Percentiles rank a stretch among this genome's conserved stretches.
These are phyloP conservation scores for Macrolepiota albuminosa DNA, from an alignment of 768 basidiomycete genomes.

Conservation along the genomic window DNA sequence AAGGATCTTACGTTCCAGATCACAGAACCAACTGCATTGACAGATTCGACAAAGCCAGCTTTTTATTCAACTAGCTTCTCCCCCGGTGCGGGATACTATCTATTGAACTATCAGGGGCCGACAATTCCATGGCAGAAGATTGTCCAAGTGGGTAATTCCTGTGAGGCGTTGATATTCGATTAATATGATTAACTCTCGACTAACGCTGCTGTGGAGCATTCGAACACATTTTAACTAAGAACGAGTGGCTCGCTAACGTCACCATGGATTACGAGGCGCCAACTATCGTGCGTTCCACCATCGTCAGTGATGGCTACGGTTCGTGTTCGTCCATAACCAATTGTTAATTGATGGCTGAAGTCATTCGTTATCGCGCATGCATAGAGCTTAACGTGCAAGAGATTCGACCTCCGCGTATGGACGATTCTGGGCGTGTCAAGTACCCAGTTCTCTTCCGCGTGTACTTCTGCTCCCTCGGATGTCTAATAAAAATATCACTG, in stretches of 20 bases:
- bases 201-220: constrained; percentile 38
- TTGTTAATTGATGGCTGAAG: constrained; percentile 9
- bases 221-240: constrained; percentile 65
- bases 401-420: constrained; percentile 88
- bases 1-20: constrained; percentile 29
- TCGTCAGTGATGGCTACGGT: constrained; percentile 83
- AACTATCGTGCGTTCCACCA: constrained; percentile 62
- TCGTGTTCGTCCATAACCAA: constrained; percentile 18
- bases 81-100: constrained; percentile 80
- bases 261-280: constrained; percentile 69
- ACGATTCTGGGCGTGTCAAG: constrained; percentile 90
- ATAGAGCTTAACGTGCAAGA: constrained; percentile 88
- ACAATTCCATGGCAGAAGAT: constrained; percentile 85
- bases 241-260: constrained; percentile 58
- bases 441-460: constrained; percentile 93
- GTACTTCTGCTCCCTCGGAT: constrained; percentile 34
- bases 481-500: constrained; percentile 1
- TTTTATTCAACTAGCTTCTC: constrained; percentile 75
- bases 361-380: constrained; percentile 11
- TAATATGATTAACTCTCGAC: background rate
- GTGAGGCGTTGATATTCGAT: constrained; percentile 19
- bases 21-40: constrained; percentile 43
- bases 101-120: constrained; percentile 77
- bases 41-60: constrained; percentile 47
- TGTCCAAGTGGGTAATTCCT: constrained; percentile 43